Conservation (phyloP, 495 filamentous ascomycete species). For the Cercophora newfieldiana region DNA sequence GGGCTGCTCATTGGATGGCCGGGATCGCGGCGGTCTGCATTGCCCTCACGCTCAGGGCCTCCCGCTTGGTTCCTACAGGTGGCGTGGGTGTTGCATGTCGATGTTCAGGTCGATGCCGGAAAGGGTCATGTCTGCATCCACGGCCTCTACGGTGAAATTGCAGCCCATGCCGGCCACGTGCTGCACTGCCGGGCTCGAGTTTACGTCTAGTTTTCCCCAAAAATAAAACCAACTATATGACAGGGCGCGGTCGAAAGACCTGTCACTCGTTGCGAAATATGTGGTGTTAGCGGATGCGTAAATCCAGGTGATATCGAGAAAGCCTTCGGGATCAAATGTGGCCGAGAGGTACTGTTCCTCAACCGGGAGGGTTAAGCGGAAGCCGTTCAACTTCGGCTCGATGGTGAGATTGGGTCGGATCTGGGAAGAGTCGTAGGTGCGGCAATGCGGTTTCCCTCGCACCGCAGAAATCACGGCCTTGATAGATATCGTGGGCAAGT, state of each 20-base stretch:
- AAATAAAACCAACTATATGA: slow-evolving; percentile 17
- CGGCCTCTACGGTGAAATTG: slow-evolving; percentile 18
- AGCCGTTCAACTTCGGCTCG: background rate
- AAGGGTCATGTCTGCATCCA: slow-evolving; percentile 21
- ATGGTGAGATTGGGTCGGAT: slow-evolving; percentile 15
- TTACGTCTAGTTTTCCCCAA: slow-evolving; percentile 18
- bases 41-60: background rate
- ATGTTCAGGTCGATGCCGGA: slow-evolving; percentile 17
- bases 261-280: background rate
- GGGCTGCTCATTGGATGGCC: background rate
- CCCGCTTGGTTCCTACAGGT: background rate
- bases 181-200: background rate
- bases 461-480: slow-evolving; percentile 12
- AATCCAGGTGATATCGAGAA: background rate
- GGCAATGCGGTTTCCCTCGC: slow-evolving; percentile 3
- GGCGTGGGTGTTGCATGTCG: slow-evolving; percentile 7
- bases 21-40: background rate
- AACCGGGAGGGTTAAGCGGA: background rate
- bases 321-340: background rate
- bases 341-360: slow-evolving; percentile 3
- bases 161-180: slow-evolving; percentile 18
- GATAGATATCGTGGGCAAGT: slow-evolving; percentile 11
- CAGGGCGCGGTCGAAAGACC: background rate
- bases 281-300: background rate
- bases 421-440: slow-evolving; percentile 8